These are phyloP conservation scores for Plectosphaerella plurivora DNA, from an alignment of 2,329 filamentous ascomycete genomes.

Conservation along the genomic window DNA sequence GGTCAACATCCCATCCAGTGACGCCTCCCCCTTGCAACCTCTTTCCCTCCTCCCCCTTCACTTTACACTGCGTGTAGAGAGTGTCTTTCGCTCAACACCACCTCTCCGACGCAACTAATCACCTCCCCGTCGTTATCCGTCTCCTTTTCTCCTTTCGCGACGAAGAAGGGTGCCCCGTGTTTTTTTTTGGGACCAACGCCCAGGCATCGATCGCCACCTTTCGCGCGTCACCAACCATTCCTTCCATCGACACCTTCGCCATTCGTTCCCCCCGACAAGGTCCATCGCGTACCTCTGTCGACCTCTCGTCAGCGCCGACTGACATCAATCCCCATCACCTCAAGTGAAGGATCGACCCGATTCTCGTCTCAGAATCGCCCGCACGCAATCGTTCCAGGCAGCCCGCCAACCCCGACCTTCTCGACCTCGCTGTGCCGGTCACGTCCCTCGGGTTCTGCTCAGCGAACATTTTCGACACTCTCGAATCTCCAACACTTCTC, in stretches of 20 bases:
- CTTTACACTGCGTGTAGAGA: neutral
- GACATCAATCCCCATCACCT: too few relatives aligned
- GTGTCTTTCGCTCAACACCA: slow-evolving; percentile 3
- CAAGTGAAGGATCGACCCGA: neutral
- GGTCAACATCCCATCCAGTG: slow-evolving; percentile 16
- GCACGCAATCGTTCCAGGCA: too few relatives aligned
- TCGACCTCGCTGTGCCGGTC: neutral
- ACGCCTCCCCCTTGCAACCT: slow-evolving; percentile 20
- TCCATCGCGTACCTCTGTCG: neutral
- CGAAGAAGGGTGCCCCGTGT: neutral
- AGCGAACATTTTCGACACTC: neutral
- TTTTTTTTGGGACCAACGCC: too few relatives aligned
- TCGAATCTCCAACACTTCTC: neutral
- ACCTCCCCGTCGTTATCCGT: slow-evolving; percentile 7
- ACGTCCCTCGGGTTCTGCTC: neutral
- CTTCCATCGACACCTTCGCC: too few relatives aligned
- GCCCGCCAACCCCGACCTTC: neutral
- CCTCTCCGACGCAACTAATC: slow-evolving; percentile 8
- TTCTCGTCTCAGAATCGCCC: neutral
- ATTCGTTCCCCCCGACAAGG: too few relatives aligned
- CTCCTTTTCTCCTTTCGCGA: slow-evolving; percentile 4
- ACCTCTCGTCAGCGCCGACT: neutral
- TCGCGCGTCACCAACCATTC: too few relatives aligned
- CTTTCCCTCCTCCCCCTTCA: slow-evolving; percentile 14
- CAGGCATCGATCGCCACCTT: too few relatives aligned